Evolutionary conservation across 1,139 yeast genomes (phyloP), one percentile per base, ranked within the genome.

Genomic region (Pichia sp.): DNA sequence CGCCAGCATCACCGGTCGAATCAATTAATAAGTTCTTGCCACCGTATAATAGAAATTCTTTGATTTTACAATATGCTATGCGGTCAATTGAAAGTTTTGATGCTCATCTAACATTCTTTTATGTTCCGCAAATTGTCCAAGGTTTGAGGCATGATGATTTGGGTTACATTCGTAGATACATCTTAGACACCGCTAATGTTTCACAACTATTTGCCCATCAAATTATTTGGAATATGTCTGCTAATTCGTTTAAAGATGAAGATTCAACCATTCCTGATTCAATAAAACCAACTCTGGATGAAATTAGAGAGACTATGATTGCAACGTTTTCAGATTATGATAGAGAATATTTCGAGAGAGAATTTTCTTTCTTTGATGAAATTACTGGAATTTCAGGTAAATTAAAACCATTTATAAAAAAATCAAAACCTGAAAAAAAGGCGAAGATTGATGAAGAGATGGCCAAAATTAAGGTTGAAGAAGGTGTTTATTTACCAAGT

Each of bases 111-210:
- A 87, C 97, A 0, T 94, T 94, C 68, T 94, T 94, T 64, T 94
- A 94, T 60, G 97, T 94, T 37, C 98, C 99, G 2, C 98, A 94
- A 63, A 87, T 94, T 63, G 98, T 94, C 20, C 99, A 94, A 65
- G 76, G 87, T 49, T 72, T 94, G 53, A 76, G 97, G 55, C 82
- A 82, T 62, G 98, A 92, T 62, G 68, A 66, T 6, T 70, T 77
- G 46, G 97, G 97, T 1, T 90, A 89, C 56, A 95, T 90, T 42
- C 90, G 86, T 56, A 76, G 89, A 53, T 87, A 86, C 61, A 90
- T 94, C 54, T 67, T 92, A 48, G 97, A 92, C 61, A 87, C 97
- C 0, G 97, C 96, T 3, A 82, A 84, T 59, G 86, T 89, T 24
- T 83, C 95, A 32, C 95, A 86, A 57, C 70, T 90, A 51, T 94